Conservation (phyloP, 495 filamentous ascomycete species). For the Trichoderma gamsii region DNA sequence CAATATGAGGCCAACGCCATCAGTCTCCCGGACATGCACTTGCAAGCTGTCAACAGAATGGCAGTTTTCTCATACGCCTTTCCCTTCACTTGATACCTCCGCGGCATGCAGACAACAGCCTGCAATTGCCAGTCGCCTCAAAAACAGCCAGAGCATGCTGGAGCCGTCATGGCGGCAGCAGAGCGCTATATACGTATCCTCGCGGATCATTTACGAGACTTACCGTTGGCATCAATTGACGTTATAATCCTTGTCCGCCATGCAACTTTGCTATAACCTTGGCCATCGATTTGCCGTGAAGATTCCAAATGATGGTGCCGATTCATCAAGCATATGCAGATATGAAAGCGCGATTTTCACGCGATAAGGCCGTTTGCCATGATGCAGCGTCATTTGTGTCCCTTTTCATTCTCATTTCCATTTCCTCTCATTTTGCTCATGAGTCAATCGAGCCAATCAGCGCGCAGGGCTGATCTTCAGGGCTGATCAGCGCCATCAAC, state of each 20-base stretch:
- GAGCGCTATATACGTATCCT: slow-evolving; percentile 14
- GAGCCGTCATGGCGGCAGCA: slow-evolving; percentile 4
- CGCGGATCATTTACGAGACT: slow-evolving; percentile 15
- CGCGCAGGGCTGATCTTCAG: not conserved
- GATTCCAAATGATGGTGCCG: not conserved
- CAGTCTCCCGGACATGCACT: slow-evolving; percentile 11
- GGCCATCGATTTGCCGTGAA: not conserved
- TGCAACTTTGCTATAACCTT: not conserved
- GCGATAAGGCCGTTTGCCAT: not conserved
- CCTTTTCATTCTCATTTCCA: not conserved
- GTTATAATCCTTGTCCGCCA: not conserved
- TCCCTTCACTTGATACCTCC: slow-evolving; percentile 1
- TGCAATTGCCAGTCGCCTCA: not conserved
- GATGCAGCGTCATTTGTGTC: not conserved
- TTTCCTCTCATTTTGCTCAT: not conserved
- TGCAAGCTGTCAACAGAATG: not conserved
- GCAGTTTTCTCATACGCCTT: slow-evolving; percentile 2
- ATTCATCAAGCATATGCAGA: not conserved
- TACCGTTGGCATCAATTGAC: not conserved
- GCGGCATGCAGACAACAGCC: slow-evolving; percentile 5
- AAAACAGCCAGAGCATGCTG: not conserved
- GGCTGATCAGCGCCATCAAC: not conserved
- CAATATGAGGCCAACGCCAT: not conserved
- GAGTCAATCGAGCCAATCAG: not conserved
- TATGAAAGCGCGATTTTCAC: not conserved